Conservation (phyloP, 768 basidiomycete genomes). For the Rhodotorula paludigena region DNA sequence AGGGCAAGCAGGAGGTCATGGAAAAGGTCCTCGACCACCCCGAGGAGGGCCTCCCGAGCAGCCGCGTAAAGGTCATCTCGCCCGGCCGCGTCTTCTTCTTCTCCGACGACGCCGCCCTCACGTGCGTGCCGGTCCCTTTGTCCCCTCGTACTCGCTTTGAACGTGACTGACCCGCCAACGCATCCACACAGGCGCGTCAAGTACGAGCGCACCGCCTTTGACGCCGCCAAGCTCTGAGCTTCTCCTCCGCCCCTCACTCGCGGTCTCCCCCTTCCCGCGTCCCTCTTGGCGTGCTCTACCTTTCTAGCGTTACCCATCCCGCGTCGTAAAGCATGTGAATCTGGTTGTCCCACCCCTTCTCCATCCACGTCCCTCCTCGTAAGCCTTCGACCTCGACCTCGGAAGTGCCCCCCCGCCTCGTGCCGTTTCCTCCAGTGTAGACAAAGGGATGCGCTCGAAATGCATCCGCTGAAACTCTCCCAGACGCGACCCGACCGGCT, state of each 20-base stretch:
- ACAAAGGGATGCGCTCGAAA: too few species aligned
- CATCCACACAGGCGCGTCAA: slow-evolving; percentile 9
- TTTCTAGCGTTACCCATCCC: too few species aligned
- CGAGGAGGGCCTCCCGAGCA: slow-evolving; percentile 71
- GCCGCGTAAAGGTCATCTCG: slow-evolving; percentile 67
- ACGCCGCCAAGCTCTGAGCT: slow-evolving; percentile 22
- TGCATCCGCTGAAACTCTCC: too few species aligned
- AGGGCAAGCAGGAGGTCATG: slow-evolving; percentile 72
- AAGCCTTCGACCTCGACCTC: too few species aligned
- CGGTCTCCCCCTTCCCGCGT: too few species aligned
- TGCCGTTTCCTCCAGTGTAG: too few species aligned
- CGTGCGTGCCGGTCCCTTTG: slow-evolving; percentile 4
- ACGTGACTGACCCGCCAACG: neutral
- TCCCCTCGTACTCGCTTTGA: neutral
- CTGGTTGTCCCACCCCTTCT: too few species aligned
- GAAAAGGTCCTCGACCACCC: slow-evolving; percentile 70
- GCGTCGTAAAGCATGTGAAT: too few species aligned
- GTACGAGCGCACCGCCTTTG: slow-evolving; percentile 30
- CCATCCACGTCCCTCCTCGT: too few species aligned
- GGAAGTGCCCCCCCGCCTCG: too few species aligned
- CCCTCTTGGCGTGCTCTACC: too few species aligned
- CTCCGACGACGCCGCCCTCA: slow-evolving; percentile 74
- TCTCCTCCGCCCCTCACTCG: neutral
- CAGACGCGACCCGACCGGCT: too few species aligned
- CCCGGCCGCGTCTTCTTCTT: slow-evolving; percentile 94